A percentile compares a stretch with the other conserved stretches of the same genome.
phyloP scores from a whole-genome alignment of 805 yeast species.

The Candida michaelii region DNA sequence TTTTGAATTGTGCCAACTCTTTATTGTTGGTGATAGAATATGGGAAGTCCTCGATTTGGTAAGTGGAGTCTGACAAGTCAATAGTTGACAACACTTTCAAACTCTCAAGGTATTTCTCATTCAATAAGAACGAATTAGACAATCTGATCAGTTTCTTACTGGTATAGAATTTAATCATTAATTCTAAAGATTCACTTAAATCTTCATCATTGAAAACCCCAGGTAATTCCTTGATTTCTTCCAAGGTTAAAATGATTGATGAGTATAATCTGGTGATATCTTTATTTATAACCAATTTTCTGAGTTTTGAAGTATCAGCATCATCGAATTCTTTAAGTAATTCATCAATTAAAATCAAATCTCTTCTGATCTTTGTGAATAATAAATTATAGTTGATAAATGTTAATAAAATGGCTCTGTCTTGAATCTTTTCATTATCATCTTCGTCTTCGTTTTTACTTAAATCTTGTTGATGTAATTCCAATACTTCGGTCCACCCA shows the following conservation, averaged over 20 bases:
- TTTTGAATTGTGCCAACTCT: slow-evolving; percentile 26
- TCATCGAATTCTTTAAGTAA: slow-evolving; percentile 16
- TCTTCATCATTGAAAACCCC: slow-evolving; percentile 89
- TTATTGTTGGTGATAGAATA: slow-evolving; percentile 41
- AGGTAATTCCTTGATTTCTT: slow-evolving; percentile 73
- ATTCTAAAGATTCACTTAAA: slow-evolving; percentile 52
- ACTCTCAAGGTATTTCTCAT: slow-evolving; percentile 45
- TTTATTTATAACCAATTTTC: slow-evolving; percentile 29
- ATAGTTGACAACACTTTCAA: slow-evolving; percentile 40
- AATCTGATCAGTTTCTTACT: slow-evolving; percentile 44
- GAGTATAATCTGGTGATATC: slow-evolving; percentile 52
- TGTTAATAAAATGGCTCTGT: slow-evolving; percentile 71
- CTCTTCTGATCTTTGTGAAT: slow-evolving; percentile 72
- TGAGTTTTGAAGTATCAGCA: slow-evolving; percentile 19
- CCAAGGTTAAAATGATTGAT: slow-evolving; percentile 51
- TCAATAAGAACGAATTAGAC: slow-evolving; percentile 44
- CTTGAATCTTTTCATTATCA: slow-evolving; percentile 61
- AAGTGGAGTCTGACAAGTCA: slow-evolving; percentile 17
- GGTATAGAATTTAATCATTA: slow-evolving; percentile 49
- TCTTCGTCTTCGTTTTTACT: slow-evolving; percentile 47
- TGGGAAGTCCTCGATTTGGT: slow-evolving; percentile 40
- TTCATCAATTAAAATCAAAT: slow-evolving; percentile 47
- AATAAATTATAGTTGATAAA: slow-evolving; percentile 69
- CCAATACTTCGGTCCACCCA: slow-evolving; percentile 71
- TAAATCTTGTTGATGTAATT: slow-evolving; percentile 56